phyloP scores from a whole-genome alignment of 768 basidiomycete species.

The Dacryopinax primogenitus region DNA sequence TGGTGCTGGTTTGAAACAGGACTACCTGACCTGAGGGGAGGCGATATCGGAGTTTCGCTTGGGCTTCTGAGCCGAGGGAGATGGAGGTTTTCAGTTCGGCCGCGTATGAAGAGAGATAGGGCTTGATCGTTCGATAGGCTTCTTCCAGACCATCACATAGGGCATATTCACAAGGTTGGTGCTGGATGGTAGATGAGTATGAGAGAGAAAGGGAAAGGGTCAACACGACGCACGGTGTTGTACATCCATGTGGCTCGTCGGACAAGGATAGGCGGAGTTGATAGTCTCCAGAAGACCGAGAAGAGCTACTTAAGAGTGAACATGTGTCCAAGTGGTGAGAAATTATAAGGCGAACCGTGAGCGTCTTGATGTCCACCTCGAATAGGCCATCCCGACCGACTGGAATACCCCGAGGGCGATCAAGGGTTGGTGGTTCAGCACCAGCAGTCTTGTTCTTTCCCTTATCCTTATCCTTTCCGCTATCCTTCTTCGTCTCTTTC shows the following conservation, averaged over 20 bases:
- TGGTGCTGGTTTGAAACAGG: constrained; percentile 27
- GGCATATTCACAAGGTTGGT: constrained; percentile 29
- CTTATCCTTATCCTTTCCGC: constrained; percentile 16
- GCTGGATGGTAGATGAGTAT: constrained; percentile 15
- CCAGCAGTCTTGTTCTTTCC: constrained; percentile 7
- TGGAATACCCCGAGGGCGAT: constrained; percentile 16
- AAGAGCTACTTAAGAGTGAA: constrained; percentile 19
- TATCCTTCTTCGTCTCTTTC: constrained; percentile 12
- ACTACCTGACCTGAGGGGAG: constrained; percentile 23
- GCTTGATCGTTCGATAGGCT: constrained; percentile 29
- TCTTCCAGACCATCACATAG: constrained; percentile 29
- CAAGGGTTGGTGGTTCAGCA: too few relatives aligned
- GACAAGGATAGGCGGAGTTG: constrained; percentile 28
- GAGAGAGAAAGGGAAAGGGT: not conserved
- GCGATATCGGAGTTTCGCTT: constrained; percentile 30
- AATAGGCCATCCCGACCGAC: constrained; percentile 21
- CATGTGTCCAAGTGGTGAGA: not conserved
- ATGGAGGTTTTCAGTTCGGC: constrained; percentile 31
- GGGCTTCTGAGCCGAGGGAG: constrained; percentile 26
- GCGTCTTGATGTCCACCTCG: constrained; percentile 23
- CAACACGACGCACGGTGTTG: constrained; percentile 22
- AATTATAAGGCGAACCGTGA: constrained; percentile 18
- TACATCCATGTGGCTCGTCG: constrained; percentile 32
- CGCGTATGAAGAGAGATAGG: constrained; percentile 28
- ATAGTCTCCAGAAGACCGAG: constrained; percentile 33